A percentile compares a stretch with the other conserved stretches of the same genome.
phyloP scores from a whole-genome alignment of 768 basidiomycete genomes.

The Lentinula edodes region DNA sequence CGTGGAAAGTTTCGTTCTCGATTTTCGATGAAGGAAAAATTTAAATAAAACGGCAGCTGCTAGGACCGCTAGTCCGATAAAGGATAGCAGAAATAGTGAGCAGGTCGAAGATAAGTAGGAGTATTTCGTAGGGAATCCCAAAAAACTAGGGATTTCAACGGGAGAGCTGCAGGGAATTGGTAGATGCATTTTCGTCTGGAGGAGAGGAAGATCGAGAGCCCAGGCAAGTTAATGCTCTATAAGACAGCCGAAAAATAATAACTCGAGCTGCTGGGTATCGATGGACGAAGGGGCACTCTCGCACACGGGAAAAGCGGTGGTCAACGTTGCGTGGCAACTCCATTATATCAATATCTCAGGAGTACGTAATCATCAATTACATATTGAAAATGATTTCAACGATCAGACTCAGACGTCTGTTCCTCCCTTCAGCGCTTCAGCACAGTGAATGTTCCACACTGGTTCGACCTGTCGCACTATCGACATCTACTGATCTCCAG shows the following conservation, averaged over 20 bases:
- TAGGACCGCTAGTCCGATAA: not conserved
- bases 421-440: not conserved
- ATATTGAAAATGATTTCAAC: not conserved
- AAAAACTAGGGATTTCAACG: not conserved
- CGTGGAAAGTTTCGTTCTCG: not conserved
- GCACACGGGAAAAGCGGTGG: not conserved
- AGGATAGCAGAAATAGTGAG: not conserved
- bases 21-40: not conserved
- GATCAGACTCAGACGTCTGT: not conserved
- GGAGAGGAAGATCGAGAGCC: constrained; percentile 16
- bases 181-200: not conserved
- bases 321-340: not conserved
- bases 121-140: constrained; percentile 5
- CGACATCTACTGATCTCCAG: not conserved
- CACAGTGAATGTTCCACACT: not conserved
- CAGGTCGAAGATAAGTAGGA: not conserved
- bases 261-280: constrained; percentile 2
- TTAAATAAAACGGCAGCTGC: not conserved
- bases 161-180: not conserved
- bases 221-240: constrained; percentile 12
- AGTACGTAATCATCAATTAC: not conserved
- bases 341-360: not conserved
- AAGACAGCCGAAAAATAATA: not conserved
- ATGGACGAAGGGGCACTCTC: not conserved
- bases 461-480: not conserved